Base-by-base conservation (phyloP, 495 filamentous ascomycete genomes). In the Hypoxylon rickii region DNA sequence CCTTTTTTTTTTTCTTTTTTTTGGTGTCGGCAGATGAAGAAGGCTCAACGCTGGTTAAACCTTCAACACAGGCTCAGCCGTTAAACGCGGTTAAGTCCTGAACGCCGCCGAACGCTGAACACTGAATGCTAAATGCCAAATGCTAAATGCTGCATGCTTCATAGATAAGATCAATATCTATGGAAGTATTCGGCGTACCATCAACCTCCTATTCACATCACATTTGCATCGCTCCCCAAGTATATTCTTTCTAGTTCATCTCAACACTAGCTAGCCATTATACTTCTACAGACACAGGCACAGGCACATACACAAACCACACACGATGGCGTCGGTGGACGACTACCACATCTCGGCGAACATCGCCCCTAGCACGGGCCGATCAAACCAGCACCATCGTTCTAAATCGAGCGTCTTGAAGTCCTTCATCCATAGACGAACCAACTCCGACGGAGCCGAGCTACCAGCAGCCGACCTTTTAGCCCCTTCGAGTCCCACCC, bases 361-460 rank as follows among this genome's bases (percentile, higher is more conserved):
- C 26, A 55, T 61, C 19, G 31, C 55, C 48, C 63, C 63, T 20
- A 42, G 22, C 40, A 7, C 59, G 16, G 53, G 38, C 3, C 53
- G 43, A 43, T 15, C 42, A 18, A 43, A 50, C 36, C 54, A 47
- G 20, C 76, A 76, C 49, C 70, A 74, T 13, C 75, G 76, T n/a
- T 74, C 77, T 58, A 85, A 81, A 67, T 84, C 83, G 5, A 79
- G 78, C 12, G 77, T 85, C 20, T 65, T 86, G 41, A 80, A 74
- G 50, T 80, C 81, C 11, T 76, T 86, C 61, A 83, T 85, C 32
- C 75, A 77, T 34, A 74, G 73, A 55, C 73, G 80, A 42, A 77
- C 70, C 63, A 76, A 81, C 37, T 72, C 72, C 24, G 76, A 81
- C 59, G 75, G 75, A 12, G 44, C 67, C 16, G 58, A 61, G 4